Evolutionary conservation across 2,329 filamentous ascomycete genomes (phyloP), one percentile per base, ranked within the genome.

Genomic region (Penicillium occitanis): DNA sequence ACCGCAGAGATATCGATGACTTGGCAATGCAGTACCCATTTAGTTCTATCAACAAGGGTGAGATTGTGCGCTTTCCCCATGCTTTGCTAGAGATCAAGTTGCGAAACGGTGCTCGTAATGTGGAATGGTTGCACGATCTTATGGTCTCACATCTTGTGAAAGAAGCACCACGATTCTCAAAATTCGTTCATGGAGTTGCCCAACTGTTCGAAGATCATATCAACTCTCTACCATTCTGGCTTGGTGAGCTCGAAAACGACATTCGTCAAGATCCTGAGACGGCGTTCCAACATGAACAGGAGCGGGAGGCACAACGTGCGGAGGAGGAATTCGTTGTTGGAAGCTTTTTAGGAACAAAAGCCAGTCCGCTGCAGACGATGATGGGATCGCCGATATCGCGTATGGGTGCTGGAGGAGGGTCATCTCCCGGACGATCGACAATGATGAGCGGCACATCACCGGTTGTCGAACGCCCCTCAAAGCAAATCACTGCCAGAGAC

Each of bases 221-320:
- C 77, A 98, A 98, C 80, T 93, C 88, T 69, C 88, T 98, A 73
- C 95, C 95, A 14, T 97, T 98, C 82, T 99, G 95, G 95, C 86
- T 98, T 40, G 90, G 90, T 72, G 91, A 96, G 69, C 85, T 98
- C 51, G 94, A 97, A 75, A 91, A 87, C 37, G 95, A 99, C 75
- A 99, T 99, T 74, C 90, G 94, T 71, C 92, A 91, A 75, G 93
- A 98, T 75, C 95, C 95, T 0, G 91, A 95, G 76, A 86, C 87
- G 69, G 94, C 94, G 0, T 97, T 96, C 75, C 91, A 96, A 70
- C 90, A 95, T 72, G 93, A 98, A 77, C 93, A 97, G 76, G 89
- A 94, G 77, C 88, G 90, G 66, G 89, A 90, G 67, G 90, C 90
- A 30, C 91, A 91, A 75, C 88, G 88, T 53, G 92, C 91, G 0